Evolutionary conservation across 164 flowering plant genomes (phyloP), one percentile per base, ranked within the genome.

Genomic region (Stephania yunnanensis): DNA sequence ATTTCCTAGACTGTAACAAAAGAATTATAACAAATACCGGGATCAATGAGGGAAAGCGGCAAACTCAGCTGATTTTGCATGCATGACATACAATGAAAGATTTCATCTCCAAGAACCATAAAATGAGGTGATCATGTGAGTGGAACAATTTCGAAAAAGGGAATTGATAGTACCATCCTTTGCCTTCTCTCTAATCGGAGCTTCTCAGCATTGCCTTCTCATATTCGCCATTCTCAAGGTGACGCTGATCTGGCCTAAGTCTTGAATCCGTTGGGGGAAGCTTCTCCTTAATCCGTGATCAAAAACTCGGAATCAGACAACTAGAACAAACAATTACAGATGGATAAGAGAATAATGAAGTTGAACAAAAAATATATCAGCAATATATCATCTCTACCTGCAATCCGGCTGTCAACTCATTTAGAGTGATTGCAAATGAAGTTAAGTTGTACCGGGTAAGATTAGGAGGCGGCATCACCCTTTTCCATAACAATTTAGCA

Each of bases 201-300:
- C 83, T 95, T 95, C 87, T 95, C 98, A 4, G 81, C 80, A 82
- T 95, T 89, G 98, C 97, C 82, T 83, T 91, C 70, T 89, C 98
- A 74, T 88, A 95, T 75, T 91, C 95, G 72, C 98, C 98, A 80
- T 93, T 93, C 82, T 95, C 98, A 44, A 95, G 84, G 87, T 87
- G 84, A 73, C 97, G 88, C 80, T 95, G 98, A 76, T 95, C 98
- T 55, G 98, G 98, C 83, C 98, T 86, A 20, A 90, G 91, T 81
- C 98, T 87, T 69, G 97, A 94, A 85, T 95, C 98, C 30, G 97
- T 91, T 30, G 97, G 97, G 6, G 98, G 98, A 46, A 95, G 95
- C 80, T 85, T 90, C 89, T 90, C 98, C 98, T 95, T 87, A 82
- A 89, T 85, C 86, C 85, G 83, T 82, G 74, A 87, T 87, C 84